Evolutionary conservation across 1,284 basidiomycete species (phyloP).

Genomic region (Hortiboletus rubellus): DNA sequence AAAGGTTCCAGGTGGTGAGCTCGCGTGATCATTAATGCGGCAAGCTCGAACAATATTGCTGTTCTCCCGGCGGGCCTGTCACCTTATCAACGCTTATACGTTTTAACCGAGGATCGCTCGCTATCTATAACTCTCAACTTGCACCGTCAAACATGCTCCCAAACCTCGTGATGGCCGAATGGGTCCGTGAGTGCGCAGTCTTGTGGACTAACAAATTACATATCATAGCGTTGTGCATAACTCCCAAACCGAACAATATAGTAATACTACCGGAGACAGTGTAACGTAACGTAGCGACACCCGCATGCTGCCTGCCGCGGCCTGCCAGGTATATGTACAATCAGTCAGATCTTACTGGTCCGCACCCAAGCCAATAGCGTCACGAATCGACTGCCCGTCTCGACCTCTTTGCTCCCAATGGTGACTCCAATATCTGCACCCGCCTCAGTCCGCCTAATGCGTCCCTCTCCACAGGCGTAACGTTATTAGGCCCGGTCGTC

Average conservation of each 20-base stretch:
- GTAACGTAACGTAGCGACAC: no score
- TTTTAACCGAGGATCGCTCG: slow-evolving; percentile 7
- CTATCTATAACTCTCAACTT: not conserved
- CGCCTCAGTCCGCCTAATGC: slow-evolving; percentile 16
- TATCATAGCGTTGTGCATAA: not conserved
- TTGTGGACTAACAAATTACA: not conserved
- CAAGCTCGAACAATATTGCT: not conserved
- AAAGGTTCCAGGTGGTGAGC: not conserved
- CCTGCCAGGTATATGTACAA: no score
- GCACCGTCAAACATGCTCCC: not conserved
- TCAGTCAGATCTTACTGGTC: not conserved
- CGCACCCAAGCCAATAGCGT: not conserved
- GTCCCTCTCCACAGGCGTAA: slow-evolving; percentile 31
- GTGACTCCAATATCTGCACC: slow-evolving; percentile 30
- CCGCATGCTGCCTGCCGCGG: no score
- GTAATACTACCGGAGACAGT: not conserved
- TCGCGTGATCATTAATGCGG: slow-evolving; percentile 14
- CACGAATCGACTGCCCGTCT: slow-evolving; percentile 22
- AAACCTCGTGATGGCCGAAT: slow-evolving; percentile 3
- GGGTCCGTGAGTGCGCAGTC: not conserved
- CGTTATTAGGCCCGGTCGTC: slow-evolving; percentile 15
- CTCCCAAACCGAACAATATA: not conserved
- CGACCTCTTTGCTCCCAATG: slow-evolving; percentile 29
- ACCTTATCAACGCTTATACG: slow-evolving; percentile 12
- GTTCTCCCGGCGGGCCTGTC: not conserved